phyloP scores from a whole-genome alignment of 2,329 filamentous ascomycete species.

The Calonectria pteridis region DNA sequence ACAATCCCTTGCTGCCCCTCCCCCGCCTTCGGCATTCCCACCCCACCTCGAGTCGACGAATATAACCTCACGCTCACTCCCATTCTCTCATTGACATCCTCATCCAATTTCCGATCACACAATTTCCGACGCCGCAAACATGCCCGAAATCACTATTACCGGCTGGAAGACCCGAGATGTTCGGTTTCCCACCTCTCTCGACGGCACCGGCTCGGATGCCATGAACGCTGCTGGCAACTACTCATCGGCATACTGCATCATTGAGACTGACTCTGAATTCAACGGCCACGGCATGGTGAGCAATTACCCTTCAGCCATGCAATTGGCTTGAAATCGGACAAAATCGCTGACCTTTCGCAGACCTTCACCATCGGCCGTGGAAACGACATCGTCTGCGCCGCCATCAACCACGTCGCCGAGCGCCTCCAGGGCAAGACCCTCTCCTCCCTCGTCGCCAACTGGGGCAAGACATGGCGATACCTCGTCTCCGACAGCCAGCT shows the following conservation, averaged over 20 bases:
- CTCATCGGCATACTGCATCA: constrained; percentile 93
- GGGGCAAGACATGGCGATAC: constrained; percentile 91
- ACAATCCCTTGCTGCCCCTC: constrained; percentile 27
- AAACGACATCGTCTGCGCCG: constrained; percentile 91
- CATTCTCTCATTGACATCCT: background rate
- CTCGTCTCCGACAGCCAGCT: constrained; percentile 92
- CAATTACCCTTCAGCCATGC: background rate
- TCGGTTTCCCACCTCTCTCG: constrained; percentile 89
- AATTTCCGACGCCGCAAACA: constrained; percentile 18
- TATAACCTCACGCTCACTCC: constrained; percentile 18
- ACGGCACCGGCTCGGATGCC: constrained; percentile 96
- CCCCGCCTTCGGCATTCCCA: constrained; percentile 38
- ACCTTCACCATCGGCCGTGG: constrained; percentile 89
- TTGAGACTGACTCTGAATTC: constrained; percentile 80
- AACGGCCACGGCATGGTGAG: constrained; percentile 83
- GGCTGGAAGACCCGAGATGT: constrained; percentile 80
- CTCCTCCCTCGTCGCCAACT: constrained; percentile 81
- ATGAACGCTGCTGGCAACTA: constrained; percentile 97
- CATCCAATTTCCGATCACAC: background rate
- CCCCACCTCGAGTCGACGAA: constrained; percentile 30
- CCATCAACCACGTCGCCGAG: constrained; percentile 82
- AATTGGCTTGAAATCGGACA: background rate
- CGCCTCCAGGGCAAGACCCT: constrained; percentile 82
- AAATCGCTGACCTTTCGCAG: constrained; percentile 44
- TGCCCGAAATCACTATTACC: constrained; percentile 75